Conservation (phyloP, 257 asterid species). For the Gardenia jasminoides region DNA sequence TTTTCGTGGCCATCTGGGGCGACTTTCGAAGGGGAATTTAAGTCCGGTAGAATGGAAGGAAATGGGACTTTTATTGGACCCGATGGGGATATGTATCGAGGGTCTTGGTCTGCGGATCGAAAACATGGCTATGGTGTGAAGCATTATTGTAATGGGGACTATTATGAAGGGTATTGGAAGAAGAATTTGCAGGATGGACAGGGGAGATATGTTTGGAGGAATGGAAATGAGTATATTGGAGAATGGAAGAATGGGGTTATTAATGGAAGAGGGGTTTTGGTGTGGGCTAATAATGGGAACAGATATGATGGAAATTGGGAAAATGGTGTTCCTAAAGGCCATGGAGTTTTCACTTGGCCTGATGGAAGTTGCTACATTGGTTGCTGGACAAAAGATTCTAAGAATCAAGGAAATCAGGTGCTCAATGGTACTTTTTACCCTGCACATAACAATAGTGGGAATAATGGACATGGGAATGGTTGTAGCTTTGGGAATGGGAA, state of each 20-base stretch:
- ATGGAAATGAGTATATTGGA: conserved; percentile 80
- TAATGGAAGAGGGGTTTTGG: conserved; percentile 76
- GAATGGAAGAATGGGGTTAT: conserved; percentile 87
- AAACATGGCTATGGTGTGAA: conserved; percentile 85
- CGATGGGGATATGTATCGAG: conserved; percentile 73
- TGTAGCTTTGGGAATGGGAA: conserved; percentile 4
- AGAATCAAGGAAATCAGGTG: conserved; percentile 30
- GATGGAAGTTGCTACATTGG: conserved; percentile 89
- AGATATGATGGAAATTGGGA: conserved; percentile 87
- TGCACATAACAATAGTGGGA: conserved; percentile 26
- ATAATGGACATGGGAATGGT: conserved; percentile 18
- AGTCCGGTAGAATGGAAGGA: conserved; percentile 68
- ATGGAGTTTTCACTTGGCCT: conserved; percentile 93
- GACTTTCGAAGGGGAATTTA: conserved; percentile 81
- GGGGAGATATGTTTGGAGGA: conserved; percentile 82
- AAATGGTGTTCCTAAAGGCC: conserved; percentile 67
- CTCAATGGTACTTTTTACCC: conserved; percentile 81
- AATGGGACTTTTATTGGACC: conserved; percentile 75
- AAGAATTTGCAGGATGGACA: conserved; percentile 79
- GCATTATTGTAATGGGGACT: conserved; percentile 82
- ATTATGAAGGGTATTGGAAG: conserved; percentile 82
- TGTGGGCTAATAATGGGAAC: conserved; percentile 85
- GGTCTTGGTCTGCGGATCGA: conserved; percentile 79
- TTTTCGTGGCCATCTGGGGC: conserved; percentile 99
- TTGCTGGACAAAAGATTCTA: conserved; percentile 54